Conservation (phyloP, 306 rosid genomes). For the Glycine soja region DNA sequence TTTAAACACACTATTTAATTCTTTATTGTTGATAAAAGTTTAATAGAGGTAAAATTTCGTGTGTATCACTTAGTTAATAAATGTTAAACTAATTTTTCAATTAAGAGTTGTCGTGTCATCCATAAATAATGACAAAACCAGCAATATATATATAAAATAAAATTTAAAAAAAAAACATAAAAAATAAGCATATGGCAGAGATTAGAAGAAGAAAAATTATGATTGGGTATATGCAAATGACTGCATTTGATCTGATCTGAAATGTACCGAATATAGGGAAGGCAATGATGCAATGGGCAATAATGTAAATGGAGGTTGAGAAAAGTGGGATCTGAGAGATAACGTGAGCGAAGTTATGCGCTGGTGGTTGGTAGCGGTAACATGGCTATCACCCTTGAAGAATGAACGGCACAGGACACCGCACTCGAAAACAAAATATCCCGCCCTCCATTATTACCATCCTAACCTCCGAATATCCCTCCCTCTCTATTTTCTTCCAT, state of each 20-base stretch:
- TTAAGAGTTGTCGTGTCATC: too few species aligned
- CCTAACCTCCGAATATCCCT: slow-evolving; percentile 54
- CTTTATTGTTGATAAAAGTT: too few species aligned
- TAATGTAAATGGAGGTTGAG: slow-evolving; percentile 34
- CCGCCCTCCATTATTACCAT: slow-evolving; percentile 72
- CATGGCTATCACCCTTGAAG: slow-evolving; percentile 49
- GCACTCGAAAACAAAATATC: slow-evolving; percentile 62
- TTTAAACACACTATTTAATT: too few species aligned
- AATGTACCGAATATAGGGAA: slow-evolving; percentile 28
- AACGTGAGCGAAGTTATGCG: slow-evolving; percentile 49
- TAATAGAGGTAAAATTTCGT: too few species aligned
- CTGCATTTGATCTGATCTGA: neutral
- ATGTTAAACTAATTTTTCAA: too few species aligned
- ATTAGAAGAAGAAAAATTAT: too few species aligned
- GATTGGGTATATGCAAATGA: too few species aligned
- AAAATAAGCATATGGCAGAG: too few species aligned
- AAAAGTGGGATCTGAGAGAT: slow-evolving; percentile 48
- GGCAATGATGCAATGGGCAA: slow-evolving; percentile 31
- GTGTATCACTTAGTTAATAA: too few species aligned
- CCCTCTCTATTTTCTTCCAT: slow-evolving; percentile 28
- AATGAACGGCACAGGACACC: slow-evolving; percentile 41
- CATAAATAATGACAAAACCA: too few species aligned
- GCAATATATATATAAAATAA: too few species aligned
- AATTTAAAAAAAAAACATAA: too few species aligned
- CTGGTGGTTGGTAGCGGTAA: slow-evolving; percentile 52